Percentiles rank a stretch among this genome's conserved stretches.
Conservation (phyloP, 371 early-diverging fungal genomes). For the Mortierella sp. region DNA sequence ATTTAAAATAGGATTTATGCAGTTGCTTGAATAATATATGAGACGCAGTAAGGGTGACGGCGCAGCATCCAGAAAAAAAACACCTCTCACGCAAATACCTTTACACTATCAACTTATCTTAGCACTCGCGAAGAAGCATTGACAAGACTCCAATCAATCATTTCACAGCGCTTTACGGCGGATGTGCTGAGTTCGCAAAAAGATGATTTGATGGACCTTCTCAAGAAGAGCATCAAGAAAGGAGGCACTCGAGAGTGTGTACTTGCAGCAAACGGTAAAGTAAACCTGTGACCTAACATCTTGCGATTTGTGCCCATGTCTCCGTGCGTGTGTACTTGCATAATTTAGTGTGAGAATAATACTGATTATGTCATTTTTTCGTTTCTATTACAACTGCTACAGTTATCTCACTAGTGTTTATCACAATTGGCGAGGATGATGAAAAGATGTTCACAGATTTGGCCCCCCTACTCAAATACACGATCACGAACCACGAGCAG, state of each 20-base stretch:
- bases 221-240: slow-evolving; percentile 69
- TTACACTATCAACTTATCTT: not conserved
- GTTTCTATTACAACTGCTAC: slow-evolving; percentile 13
- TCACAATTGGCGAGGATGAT: slow-evolving; percentile 75
- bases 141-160: slow-evolving; percentile 54
- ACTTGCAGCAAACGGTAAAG: slow-evolving; percentile 68
- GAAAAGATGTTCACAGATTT: slow-evolving; percentile 71
- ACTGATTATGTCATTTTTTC: slow-evolving; percentile 4
- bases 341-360: slow-evolving; percentile 5
- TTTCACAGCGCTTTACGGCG: slow-evolving; percentile 64
- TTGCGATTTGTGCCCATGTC: too few species aligned
- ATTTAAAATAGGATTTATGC: not conserved
- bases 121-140: slow-evolving; percentile 66
- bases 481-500: slow-evolving; percentile 61
- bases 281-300: not conserved
- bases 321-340: slow-evolving; percentile 73
- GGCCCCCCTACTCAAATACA: slow-evolving; percentile 62
- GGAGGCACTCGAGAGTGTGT: slow-evolving; percentile 67
- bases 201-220: slow-evolving; percentile 63
- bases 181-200: slow-evolving; percentile 58
- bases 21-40: not conserved
- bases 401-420: slow-evolving; percentile 73
- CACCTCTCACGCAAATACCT: not conserved
- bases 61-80: slow-evolving; percentile 13
- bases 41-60: not conserved